Base-by-base conservation (phyloP, 805 yeast species). In the Kockiozyma suomiensis region DNA sequence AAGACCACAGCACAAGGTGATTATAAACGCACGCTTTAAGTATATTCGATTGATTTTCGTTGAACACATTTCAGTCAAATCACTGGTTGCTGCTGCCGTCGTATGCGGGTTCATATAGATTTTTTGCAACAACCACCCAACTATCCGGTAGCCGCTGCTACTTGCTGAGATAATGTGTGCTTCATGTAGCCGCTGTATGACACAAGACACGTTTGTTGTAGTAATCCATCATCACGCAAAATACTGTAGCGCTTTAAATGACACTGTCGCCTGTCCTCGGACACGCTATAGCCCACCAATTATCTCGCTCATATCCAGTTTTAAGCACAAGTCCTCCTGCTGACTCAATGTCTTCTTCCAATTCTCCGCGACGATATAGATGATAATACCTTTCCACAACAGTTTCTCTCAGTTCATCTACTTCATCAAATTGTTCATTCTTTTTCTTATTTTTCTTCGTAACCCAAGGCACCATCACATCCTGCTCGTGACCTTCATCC, bases 391-490 rank as follows among this genome's bases (percentile, higher is more conserved):
- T 81, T 75, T 87, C 86, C 66, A 85, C 87, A 0, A 91, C 87
- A 6, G 75, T 73, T 12, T 17, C 49, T 10, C 56, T 7, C 23
- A 50, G 13, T 65, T 66, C 28, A 42, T 25, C 50, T 62, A 59
- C 50, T 57, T 60, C 66, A 6, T 19, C 42, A 62, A 42, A 53
- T 40, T 32, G 55, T 6, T 32, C 48, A 12, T 65, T 65, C 19
- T 58, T 32, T 50, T 64, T 62, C 32, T 56, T 60, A 46, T 40
- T 57, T 17, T 32, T 54, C 58, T 60, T 63, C 32, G 86, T 75
- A 1, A 92, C 97, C 99, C 99, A 94, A 0, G 99, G 99, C 19
- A 94, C 97, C 68, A 94, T 75, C 0, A 93, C 88, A 71, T 94
- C 99, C 72, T 90, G 98, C 55, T 88, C 91, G 83, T 87, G 91